Conservation (phyloP, 2,329 filamentous ascomycete genomes). For the Cladosporium phlei region DNA sequence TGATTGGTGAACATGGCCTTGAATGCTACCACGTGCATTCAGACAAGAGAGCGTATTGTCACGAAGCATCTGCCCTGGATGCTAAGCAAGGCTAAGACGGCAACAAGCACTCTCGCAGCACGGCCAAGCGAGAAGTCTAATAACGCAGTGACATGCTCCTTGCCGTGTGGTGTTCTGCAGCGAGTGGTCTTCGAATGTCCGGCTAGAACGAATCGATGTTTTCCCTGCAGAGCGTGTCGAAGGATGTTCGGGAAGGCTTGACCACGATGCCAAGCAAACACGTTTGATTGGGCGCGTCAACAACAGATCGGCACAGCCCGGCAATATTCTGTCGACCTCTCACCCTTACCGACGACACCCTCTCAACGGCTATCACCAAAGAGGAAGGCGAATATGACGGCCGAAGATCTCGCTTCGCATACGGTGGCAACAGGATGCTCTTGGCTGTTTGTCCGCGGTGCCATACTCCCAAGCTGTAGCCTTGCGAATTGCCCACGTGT, state of each 20-base stretch:
- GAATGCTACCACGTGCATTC: conserved; percentile 5
- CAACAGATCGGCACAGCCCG: neutral
- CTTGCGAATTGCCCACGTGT: too few relatives aligned
- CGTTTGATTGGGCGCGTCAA: conserved; percentile 1
- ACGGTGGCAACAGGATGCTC: neutral
- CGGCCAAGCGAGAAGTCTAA: neutral
- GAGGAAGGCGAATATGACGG: conserved; percentile 1
- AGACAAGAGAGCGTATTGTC: neutral
- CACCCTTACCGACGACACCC: neutral
- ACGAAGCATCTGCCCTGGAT: conserved; percentile 5
- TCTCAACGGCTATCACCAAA: conserved; percentile 4
- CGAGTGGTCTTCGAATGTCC: too few relatives aligned
- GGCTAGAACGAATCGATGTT: too few relatives aligned
- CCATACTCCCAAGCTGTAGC: too few relatives aligned
- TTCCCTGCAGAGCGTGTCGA: too few relatives aligned
- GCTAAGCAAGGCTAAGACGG: conserved; percentile 11
- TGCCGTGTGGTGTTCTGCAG: too few relatives aligned
- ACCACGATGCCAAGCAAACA: neutral
- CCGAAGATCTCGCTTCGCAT: conserved; percentile 1
- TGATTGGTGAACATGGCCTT: neutral
- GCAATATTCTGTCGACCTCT: neutral
- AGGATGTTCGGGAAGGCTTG: neutral
- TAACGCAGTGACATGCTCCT: too few relatives aligned
- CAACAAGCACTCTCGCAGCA: conserved; percentile 1
- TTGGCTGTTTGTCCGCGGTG: too few relatives aligned